These are phyloP conservation scores for Halenospora varia DNA, from an alignment of 495 filamentous ascomycete genomes.

Conservation along the genomic window DNA sequence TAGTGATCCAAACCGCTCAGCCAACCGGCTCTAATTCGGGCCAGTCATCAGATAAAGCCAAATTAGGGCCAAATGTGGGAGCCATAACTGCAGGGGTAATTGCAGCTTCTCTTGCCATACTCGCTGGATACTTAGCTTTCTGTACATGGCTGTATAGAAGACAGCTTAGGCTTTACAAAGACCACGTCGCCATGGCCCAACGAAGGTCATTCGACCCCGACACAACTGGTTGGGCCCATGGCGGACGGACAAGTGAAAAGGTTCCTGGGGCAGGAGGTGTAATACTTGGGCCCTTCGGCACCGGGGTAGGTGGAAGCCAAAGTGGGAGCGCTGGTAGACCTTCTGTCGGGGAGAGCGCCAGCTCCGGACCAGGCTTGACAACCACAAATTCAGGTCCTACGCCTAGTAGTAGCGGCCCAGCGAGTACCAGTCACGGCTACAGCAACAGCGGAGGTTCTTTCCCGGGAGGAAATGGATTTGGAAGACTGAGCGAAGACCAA, in stretches of 20 bases:
- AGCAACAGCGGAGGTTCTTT: slow-evolving; percentile 22
- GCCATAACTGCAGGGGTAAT: slow-evolving; percentile 62
- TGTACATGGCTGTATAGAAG: slow-evolving; percentile 67
- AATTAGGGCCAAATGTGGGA: slow-evolving; percentile 42
- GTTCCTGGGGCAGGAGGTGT: neutral
- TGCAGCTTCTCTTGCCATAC: slow-evolving; percentile 54
- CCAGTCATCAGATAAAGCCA: neutral
- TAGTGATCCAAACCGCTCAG: slow-evolving; percentile 39
- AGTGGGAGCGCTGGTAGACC: slow-evolving; percentile 3
- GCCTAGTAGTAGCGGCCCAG: slow-evolving; percentile 19
- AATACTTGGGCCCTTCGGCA: slow-evolving; percentile 21
- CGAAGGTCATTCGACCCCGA: slow-evolving; percentile 20
- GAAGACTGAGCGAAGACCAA: slow-evolving; percentile 13
- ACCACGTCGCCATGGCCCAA: slow-evolving; percentile 55
- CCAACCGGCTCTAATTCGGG: slow-evolving; percentile 24
- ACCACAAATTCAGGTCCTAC: slow-evolving; percentile 19
- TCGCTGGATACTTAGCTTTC: slow-evolving; percentile 63
- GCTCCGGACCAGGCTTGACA: neutral
- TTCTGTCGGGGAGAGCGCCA: neutral
- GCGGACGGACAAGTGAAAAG: slow-evolving; percentile 31
- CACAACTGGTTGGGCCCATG: slow-evolving; percentile 13
- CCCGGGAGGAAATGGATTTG: slow-evolving; percentile 14
- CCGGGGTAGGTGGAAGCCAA: slow-evolving; percentile 10
- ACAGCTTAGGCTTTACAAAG: slow-evolving; percentile 57
- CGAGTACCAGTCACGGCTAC: slow-evolving; percentile 28